These are phyloP conservation scores for Podaxis sp. DNA, from an alignment of 768 basidiomycete genomes.

Conservation along the genomic window DNA sequence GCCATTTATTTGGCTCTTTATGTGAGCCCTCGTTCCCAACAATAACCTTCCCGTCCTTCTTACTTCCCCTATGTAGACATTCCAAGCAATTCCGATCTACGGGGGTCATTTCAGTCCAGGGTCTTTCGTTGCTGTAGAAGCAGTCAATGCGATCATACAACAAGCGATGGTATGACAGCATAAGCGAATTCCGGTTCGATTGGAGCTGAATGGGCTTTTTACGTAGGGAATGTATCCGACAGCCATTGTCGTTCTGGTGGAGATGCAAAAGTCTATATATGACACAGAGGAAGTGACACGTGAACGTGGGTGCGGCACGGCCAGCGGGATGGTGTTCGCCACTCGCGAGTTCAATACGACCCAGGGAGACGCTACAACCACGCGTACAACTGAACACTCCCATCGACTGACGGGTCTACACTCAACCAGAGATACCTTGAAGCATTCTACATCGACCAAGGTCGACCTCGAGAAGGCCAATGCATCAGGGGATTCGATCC, in stretches of 20 bases:
- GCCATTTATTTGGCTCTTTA: constrained; percentile 24
- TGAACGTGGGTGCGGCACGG: background rate
- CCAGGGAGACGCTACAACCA: background rate
- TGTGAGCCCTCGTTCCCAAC: constrained; percentile 12
- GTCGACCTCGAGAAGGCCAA: background rate
- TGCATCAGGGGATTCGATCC: constrained; percentile 1
- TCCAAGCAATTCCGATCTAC: constrained; percentile 27
- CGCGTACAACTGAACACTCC: background rate
- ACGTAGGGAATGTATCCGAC: constrained; percentile 26
- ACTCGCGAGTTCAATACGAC: background rate
- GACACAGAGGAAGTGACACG: constrained; percentile 18
- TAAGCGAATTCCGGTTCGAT: background rate
- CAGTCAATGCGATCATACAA: constrained; percentile 26
- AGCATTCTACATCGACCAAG: background rate
- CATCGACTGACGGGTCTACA: no score
- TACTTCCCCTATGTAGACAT: constrained; percentile 15
- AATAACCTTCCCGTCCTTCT: background rate
- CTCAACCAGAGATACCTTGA: background rate
- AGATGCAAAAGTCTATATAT: constrained; percentile 24
- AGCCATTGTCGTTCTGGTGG: constrained; percentile 24
- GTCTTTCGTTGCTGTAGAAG: constrained; percentile 20
- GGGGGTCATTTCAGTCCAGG: constrained; percentile 19
- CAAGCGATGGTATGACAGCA: constrained; percentile 20
- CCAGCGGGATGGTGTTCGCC: background rate
- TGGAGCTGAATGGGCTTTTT: background rate